A percentile compares a stretch with the other conserved stretches of the same genome.
phyloP scores from a whole-genome alignment of 306 rosid genomes.

The Vigna reflexopilosa region DNA sequence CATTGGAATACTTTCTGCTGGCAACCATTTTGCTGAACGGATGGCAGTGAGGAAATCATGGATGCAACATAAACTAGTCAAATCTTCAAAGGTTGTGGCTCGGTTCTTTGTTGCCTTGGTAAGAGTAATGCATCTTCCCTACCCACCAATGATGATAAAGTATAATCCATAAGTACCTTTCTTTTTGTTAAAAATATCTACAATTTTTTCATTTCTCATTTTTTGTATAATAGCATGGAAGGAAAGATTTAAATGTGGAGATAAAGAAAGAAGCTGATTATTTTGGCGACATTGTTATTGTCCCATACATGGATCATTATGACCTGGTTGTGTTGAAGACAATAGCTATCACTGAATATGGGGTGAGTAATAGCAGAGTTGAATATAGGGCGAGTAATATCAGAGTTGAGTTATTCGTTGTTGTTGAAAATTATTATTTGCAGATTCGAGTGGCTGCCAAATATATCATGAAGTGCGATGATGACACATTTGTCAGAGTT shows the following conservation, averaged over 20 bases:
- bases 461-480: constrained; percentile 79
- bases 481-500: constrained; percentile 74
- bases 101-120: constrained; percentile 79
- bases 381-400: not conserved
- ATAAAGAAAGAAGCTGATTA: constrained; percentile 71
- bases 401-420: not conserved
- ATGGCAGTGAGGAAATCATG: constrained; percentile 88
- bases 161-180: not conserved
- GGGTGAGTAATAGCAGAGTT: constrained; percentile 56
- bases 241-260: constrained; percentile 71
- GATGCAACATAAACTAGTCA: constrained; percentile 77
- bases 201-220: constrained; percentile 36
- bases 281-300: constrained; percentile 70
- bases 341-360: constrained; percentile 75
- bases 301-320: constrained; percentile 79
- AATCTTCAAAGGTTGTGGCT: constrained; percentile 64
- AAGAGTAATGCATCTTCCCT: constrained; percentile 38
- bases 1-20: constrained; percentile 80
- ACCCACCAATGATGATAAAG: not conserved
- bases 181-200: constrained; percentile 21
- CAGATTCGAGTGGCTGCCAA: constrained; percentile 65
- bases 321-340: constrained; percentile 83
- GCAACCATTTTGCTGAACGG: constrained; percentile 78
- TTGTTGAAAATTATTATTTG: constrained; percentile 24
- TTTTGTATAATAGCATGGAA: constrained; percentile 62